Base-by-base conservation (phyloP, 768 basidiomycete species). In the Thelephora ganbajun region DNA sequence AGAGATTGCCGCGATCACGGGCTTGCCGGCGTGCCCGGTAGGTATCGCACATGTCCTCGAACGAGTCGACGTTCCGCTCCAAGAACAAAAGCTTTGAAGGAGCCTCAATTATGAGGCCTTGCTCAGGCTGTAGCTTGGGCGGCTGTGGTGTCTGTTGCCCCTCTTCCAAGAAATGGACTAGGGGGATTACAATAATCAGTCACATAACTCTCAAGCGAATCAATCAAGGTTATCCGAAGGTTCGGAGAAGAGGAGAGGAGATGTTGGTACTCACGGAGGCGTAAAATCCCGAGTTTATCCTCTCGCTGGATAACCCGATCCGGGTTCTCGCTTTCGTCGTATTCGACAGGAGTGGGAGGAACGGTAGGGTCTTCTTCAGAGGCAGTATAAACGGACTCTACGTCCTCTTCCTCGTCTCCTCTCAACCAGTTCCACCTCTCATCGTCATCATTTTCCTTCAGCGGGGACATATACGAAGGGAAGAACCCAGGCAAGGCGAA, bases 401-500 rank as follows among this genome's bases (percentile, higher is more conserved):
- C 48, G 43, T 46, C 51, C 26, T 56, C 56, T 19, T 53, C 55
- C 12, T 50, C 46, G 23, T 48, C 54, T 43, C 58, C 50, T 48
- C 57, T 56, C 56, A 71, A 54, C 74, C 74, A 75, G 33, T 56
- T 53, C 69, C 71, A 72, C 50, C 63, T 61, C 46, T 61, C 59
- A 19, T 56, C 60, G 22, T 59, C 59, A 42, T 48, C 54, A 47
- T 18, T 49, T 43, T 51, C 45, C 26, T 35, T 35, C 56, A 45
- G 46, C 37, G 46, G 55, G 19, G 47, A 56, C 14, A 55, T 48
- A 36, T 53, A 52, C 9, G 68, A 54, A 3, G 74, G 73, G 57
- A 74, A 74, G 61, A 76, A 75, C 7, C 67, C 66, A 30, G 59
- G 57, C 48, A 77, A 62, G 56, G 59, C 70, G 61, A 75, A 74